Conservation (phyloP, 495 filamentous ascomycete species). For the Hypoxylon rickii region DNA sequence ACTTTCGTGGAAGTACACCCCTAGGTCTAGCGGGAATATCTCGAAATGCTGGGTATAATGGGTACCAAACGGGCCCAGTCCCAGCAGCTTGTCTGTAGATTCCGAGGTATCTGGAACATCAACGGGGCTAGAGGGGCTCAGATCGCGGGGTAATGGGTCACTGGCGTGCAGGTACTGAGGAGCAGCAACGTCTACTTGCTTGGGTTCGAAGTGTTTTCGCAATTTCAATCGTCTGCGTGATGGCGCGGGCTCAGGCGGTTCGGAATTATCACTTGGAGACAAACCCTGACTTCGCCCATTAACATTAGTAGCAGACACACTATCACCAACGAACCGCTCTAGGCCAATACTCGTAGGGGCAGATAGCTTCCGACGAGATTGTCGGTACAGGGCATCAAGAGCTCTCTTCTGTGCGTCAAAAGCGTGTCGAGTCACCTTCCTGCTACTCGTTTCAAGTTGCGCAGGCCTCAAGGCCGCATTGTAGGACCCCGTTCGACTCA, state of each 20-base stretch:
- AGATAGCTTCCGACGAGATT: constrained; percentile 38
- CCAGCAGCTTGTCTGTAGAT: constrained; percentile 50
- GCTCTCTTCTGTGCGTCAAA: constrained; percentile 50
- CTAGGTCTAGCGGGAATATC: constrained; percentile 64
- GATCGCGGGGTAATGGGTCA: constrained; percentile 47
- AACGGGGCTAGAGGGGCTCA: constrained; percentile 14
- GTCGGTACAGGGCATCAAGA: constrained; percentile 54
- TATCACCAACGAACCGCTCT: constrained; percentile 34
- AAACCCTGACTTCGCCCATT: constrained; percentile 17
- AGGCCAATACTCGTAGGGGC: constrained; percentile 26
- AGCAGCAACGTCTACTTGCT: constrained; percentile 54
- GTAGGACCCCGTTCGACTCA: constrained; percentile 6
- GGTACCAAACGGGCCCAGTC: constrained; percentile 64
- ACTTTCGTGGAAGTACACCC: constrained; percentile 74
- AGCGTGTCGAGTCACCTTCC: constrained; percentile 32
- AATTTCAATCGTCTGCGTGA: constrained; percentile 34
- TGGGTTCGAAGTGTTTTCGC: constrained; percentile 57
- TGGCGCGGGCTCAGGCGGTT: constrained; percentile 36
- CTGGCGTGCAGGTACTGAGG: constrained; percentile 55
- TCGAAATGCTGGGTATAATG: constrained; percentile 79
- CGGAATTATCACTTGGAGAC: constrained; percentile 24
- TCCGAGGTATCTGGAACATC: constrained; percentile 30
- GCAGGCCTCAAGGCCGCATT: constrained; percentile 43
- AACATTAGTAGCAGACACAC: constrained; percentile 17
- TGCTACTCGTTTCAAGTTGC: constrained; percentile 51